Conservation (phyloP, 225 moss, liverwort and hornwort species). For the Climacium dendroides region DNA sequence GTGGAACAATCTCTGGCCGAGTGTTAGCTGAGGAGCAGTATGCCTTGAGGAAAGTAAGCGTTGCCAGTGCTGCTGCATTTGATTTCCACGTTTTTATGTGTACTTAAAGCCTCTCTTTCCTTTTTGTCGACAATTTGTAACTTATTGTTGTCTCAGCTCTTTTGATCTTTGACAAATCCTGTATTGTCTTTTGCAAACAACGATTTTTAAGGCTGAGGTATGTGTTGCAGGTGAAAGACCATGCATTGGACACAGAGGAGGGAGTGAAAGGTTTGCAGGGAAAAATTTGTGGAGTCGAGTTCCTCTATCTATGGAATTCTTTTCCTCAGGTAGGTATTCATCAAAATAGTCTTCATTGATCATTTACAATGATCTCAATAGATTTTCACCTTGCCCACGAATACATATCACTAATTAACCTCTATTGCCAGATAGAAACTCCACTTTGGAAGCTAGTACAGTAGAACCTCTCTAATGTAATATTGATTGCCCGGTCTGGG, state of each 20-base stretch:
- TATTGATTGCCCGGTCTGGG: too few species aligned
- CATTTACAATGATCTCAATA: not conserved
- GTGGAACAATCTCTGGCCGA: constrained; percentile 85
- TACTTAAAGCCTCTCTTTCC: not conserved
- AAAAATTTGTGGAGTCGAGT: constrained; percentile 72
- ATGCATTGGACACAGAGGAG: constrained; percentile 71
- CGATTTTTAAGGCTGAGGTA: not conserved
- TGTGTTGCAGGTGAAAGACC: constrained; percentile 65
- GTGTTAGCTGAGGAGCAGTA: constrained; percentile 95
- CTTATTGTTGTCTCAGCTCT: not conserved
- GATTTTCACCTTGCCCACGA: not conserved
- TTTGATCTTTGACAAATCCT: not conserved
- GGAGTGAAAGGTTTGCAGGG: constrained; percentile 68
- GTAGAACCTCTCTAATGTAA: too few species aligned
- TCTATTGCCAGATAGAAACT: not conserved
- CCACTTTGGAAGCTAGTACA: not conserved
- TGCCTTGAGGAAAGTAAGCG: constrained; percentile 83
- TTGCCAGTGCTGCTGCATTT: not conserved
- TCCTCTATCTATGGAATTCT: constrained; percentile 92
- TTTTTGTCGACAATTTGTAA: not conserved
- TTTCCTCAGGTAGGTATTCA: constrained; percentile 66
- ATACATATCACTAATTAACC: not conserved
- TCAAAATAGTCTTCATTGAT: not conserved
- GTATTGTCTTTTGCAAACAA: not conserved
- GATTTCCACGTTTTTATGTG: not conserved